These are phyloP conservation scores for Gymnopus androsaceus DNA, from an alignment of 1,284 basidiomycete species.

Conservation along the genomic window DNA sequence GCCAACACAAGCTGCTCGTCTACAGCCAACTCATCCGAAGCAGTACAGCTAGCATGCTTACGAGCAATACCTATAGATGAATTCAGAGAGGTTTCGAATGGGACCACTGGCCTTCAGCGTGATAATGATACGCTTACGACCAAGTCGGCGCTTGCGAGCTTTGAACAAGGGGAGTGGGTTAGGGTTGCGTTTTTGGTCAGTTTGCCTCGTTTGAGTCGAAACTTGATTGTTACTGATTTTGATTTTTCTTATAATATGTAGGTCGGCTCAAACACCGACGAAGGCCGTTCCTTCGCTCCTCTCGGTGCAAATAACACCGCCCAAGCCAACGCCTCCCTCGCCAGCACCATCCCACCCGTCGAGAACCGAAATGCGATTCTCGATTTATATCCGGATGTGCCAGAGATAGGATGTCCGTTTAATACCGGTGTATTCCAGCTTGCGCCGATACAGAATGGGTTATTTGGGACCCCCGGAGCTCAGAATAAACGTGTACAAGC, in stretches of 20 bases:
- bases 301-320: background rate
- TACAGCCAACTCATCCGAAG: too few species aligned
- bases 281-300: background rate
- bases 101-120: too few species aligned
- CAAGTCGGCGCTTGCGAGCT: too few species aligned
- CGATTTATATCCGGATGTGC: background rate
- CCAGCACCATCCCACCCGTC: background rate
- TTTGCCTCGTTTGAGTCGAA: background rate
- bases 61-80: too few species aligned
- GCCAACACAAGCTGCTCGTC: too few species aligned
- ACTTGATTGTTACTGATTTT: background rate
- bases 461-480: too few species aligned
- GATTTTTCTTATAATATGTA: background rate
- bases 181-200: background rate
- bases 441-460: too few species aligned
- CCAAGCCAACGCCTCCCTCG: background rate
- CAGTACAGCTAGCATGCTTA: too few species aligned
- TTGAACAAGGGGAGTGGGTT: background rate
- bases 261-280: background rate
- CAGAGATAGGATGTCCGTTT: background rate
- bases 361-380: background rate
- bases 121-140: too few species aligned
- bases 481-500: too few species aligned
- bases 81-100: too few species aligned
- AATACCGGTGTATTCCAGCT: too few species aligned